Base-by-base conservation (phyloP, 2,329 filamentous ascomycete species). In the Colletotrichum lini region DNA sequence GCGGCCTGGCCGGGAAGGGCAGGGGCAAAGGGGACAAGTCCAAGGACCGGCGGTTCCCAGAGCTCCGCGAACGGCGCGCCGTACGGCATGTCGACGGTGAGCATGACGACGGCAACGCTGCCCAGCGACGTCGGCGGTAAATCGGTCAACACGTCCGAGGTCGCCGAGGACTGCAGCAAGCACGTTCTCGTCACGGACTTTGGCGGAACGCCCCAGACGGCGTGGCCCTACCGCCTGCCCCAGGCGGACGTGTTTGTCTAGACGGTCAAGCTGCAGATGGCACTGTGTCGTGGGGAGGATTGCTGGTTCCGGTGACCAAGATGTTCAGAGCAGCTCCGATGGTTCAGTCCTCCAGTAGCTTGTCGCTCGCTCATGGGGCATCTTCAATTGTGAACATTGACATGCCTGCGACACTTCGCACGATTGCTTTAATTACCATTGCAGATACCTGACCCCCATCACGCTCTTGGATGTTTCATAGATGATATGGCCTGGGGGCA, bases 101-200 rank as follows among this genome's bases (percentile, higher is more conserved):
- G 66, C 10, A 49, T 57, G n/a, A 61, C 49, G 16, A 54, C 67
- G 2, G 67, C 62, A 2, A 70, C 62, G 5, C 62, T 70, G 3
- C 67, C 67, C 18, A 70, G 67, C 54, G 66, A 60, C 47, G 67
- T 70, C n/a, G 62, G 67, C 21, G 26, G 56, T 0, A 7, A 50
- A 42, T 50, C 67, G 21, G 62, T 66, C 47, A 70, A 61, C 44
- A 56, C 40, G 3, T 70, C 62, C 42, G 49, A 61, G 42, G 61
- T 70, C 26, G 42, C 49, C 13, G 49, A 66, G 1, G 56, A 66
- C 1, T 70, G 67, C 49, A 66, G 42, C 38, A 65, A 65, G 38
- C 66, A 69, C 26, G 21, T 66, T 12, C 67, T 70, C 7, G 40
- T 18, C 52, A 16, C 66, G 13, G 61, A 65, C 45, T 65, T 69